Base-by-base conservation (phyloP, 1,284 basidiomycete species). In the Lignosus rhinocerotis region DNA sequence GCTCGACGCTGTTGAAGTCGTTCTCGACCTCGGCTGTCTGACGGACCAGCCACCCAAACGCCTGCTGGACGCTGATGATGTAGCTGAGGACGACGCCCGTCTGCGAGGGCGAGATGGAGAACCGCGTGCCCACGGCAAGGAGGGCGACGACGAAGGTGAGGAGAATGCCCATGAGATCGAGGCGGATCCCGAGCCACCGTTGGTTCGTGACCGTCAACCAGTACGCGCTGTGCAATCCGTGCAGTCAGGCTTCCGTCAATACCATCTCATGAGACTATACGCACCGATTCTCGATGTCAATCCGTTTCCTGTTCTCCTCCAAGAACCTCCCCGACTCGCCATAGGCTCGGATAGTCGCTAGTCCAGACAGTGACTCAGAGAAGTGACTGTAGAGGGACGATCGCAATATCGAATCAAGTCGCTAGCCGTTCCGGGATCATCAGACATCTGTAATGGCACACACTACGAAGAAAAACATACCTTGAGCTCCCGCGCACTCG, bases 1-100 rank as follows among this genome's bases (percentile, higher is more conserved):
- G 87, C 73, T 96, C 94, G 5, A 94, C 92, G 25, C 88, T 87
- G 71, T 94, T 94, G 90, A 96, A 94, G 72, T 95, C 85, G 71
- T 96, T 95, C 73, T 96, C 92, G 14, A 94, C 87, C 69, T 94
- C 91, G 3, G 91, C 90, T 51, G 82, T 81, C 71, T 95, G 93
- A 21, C 92, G 85, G 48, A 95, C 86, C 69, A 94, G 81, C 90
- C 87, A 93, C 14, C 88, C 87, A 67, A 95, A 94, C 0, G 83
- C 73, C 76, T 86, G 85, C 70, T 91, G 87, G 2, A 90, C 82
- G 49, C 82, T 82, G 53, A 94, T 77, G 67, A 93, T 90, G 72
- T 93, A 94, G 1, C 90, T 88, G 17, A 93, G 74, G 10, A 85
- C 82, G 44, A 91, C 73, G 76, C 88, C 86, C 63, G 89, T 93